Evolutionary conservation across 805 yeast genomes (phyloP), one percentile per base, ranked within the genome.

Genomic region (Metschnikowia cerradonensis): DNA sequence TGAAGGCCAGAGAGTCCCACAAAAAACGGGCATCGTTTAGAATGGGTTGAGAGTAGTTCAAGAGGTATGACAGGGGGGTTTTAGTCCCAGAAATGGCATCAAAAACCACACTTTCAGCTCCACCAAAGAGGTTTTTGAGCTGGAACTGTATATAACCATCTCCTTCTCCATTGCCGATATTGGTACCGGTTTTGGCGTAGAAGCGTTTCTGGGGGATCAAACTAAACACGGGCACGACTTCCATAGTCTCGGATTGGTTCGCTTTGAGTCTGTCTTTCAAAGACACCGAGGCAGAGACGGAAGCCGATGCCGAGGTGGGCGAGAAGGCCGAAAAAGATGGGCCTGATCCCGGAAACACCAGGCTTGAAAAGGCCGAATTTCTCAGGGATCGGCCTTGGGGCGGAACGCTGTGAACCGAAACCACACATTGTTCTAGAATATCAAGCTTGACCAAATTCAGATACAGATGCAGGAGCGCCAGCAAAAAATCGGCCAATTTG

Each of bases 91-190:
- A 66, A 6, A 73, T 62, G 46, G 82, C 82, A 60, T 80, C 84
- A 51, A 80, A 75, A 32, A 70, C 68, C 32, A 81, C 55, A 35
- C 65, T 66, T 55, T 81, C 85, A 3, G 78, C 83, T 8, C 84
- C 85, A 0, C 84, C 85, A 67, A 80, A 78, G 17, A 80, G 61
- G 58, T 81, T 81, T 48, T 73, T 73, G 63, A 78, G 59, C 72
- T 65, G 90, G 50, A 91, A 81, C 32, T 88, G 84, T 43, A 90
- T 76, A 62, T 91, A 90, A 1, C 97, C 98, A 63, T 88, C 94
- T 31, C 97, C 99, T 71, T 94, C 98, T 32, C 96, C 96, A 63
- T 94, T 92, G 1, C 98, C 98, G 6, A 94, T 81, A 66, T 90
- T 91, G 1, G 98, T 94, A 3, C 99, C 99, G 1, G 97, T 88